phyloP scores from a whole-genome alignment of 306 rosid genomes.

The Mimosa bimucronata region DNA sequence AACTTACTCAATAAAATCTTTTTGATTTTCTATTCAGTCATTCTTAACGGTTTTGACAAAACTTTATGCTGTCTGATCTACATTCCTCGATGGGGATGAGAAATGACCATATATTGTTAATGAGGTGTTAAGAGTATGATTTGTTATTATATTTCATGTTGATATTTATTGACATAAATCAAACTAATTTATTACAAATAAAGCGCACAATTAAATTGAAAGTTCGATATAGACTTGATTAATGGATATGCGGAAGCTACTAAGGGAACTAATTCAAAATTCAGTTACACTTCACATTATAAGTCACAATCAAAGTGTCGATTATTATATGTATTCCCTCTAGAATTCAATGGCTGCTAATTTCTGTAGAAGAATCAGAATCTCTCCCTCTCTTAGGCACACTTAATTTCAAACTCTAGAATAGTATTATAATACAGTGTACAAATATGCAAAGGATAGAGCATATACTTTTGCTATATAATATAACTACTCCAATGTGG shows the following conservation, averaged over 20 bases:
- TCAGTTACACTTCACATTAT: slow-evolving; percentile 31
- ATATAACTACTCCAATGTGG: slow-evolving; percentile 14
- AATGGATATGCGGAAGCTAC: neutral
- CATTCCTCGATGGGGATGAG: too few relatives aligned
- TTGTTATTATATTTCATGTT: too few relatives aligned
- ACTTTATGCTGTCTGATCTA: too few relatives aligned
- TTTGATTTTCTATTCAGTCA: too few relatives aligned
- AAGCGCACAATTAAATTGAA: neutral
- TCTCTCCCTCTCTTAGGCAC: slow-evolving; percentile 14
- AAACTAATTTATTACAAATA: neutral
- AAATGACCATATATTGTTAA: too few relatives aligned
- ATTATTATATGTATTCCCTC: slow-evolving; percentile 19
- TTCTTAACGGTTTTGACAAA: too few relatives aligned
- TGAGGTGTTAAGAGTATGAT: too few relatives aligned
- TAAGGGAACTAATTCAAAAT: slow-evolving; percentile 26
- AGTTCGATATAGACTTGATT: neutral
- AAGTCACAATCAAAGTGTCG: slow-evolving; percentile 38
- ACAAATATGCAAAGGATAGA: slow-evolving; percentile 29
- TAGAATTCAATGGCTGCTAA: slow-evolving; percentile 39
- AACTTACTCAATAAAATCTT: too few relatives aligned
- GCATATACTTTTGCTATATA: slow-evolving; percentile 34
- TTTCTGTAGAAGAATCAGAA: slow-evolving; percentile 51
- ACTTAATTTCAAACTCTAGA: slow-evolving; percentile 33
- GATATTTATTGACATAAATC: too few relatives aligned
- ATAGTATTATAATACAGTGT: slow-evolving; percentile 12